Base-by-base conservation (phyloP, 1,284 basidiomycete genomes). In the Erythrobasidium hasegawianum region DNA sequence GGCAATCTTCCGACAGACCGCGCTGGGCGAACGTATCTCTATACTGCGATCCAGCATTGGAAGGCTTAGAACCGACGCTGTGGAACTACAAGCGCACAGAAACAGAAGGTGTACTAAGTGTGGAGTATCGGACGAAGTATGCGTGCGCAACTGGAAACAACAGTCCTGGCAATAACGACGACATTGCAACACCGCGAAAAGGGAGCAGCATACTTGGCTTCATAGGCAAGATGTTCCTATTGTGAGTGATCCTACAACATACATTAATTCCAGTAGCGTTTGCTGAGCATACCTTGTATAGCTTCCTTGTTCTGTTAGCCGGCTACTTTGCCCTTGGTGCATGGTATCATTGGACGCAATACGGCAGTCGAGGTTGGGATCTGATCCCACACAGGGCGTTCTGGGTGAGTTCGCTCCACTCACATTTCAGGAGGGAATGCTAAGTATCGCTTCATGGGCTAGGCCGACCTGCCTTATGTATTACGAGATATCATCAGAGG, bases 391-490 rank as follows among this genome's bases (percentile, higher is more conserved):
- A 75, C 74, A 86, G 81, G 38, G 66, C 57, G 41, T 64, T 50
- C 22, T 69, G 57, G 58, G 57, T 33, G 54, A 24, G 45, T 18
- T 41, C 50, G 3, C 14, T 41, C 24, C 11, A 56, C 66, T 38
- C 59, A 64, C 29, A 67, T 33, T 66, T n/a, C n/a, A n/a, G n/a
- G n/a, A n/a, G n/a, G n/a, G n/a, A n/a, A 64, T 64, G 55, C 65
- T 22, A 55, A 59, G 39, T 62, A 2, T 10, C 22, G 71, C 89
- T 88, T 68, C 88, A 90, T 77, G n/a, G 86, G 87, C 56, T 87
- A 89, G 75, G 90, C 90, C 78, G 88, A 90, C 77, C 86, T 90
- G 2, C 88, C 88, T 7, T 89, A 88, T 72, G 87, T 90, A 83
- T 75, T 89, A 49, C 81, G 82, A 49, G 88, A 90, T 72, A 85